phyloP scores from a whole-genome alignment of 2,329 filamentous ascomycete species.

The Trichoderma polysporum region DNA sequence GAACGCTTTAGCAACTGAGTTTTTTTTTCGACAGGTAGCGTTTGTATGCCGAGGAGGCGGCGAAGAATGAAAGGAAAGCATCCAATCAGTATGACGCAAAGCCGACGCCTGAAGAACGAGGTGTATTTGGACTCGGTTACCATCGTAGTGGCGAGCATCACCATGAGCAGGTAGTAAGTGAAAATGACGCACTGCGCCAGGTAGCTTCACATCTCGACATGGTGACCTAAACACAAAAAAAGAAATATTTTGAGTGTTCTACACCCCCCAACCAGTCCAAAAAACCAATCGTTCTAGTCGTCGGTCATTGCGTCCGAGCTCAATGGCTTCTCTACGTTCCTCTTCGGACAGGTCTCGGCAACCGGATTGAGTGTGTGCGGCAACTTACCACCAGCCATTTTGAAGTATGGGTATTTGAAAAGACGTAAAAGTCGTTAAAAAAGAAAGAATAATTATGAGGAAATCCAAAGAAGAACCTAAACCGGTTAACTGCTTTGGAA shows the following conservation, averaged over 20 bases:
- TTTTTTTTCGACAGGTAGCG: neutral
- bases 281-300: neutral
- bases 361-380: neutral
- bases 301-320: conserved; percentile 19
- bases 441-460: conserved; percentile 16
- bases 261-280: neutral
- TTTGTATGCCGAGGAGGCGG: neutral
- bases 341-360: conserved; percentile 5
- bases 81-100: neutral
- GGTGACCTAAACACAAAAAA: neutral
- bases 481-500: conserved; percentile 20
- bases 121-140: conserved; percentile 30
- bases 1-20: neutral
- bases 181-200: conserved; percentile 24
- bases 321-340: conserved; percentile 26
- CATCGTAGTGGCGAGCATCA: conserved; percentile 1
- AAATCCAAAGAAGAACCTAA: conserved; percentile 21
- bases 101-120: neutral
- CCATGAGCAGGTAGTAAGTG: neutral
- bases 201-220: neutral
- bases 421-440: conserved; percentile 11
- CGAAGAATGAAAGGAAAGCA: neutral
- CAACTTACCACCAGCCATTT: conserved; percentile 49
- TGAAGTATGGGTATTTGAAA: conserved; percentile 31
- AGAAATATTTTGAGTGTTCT: neutral